A percentile compares a stretch with the other conserved stretches of the same genome.
phyloP scores from a whole-genome alignment of 768 basidiomycete genomes.

The Serendipita sp. region DNA sequence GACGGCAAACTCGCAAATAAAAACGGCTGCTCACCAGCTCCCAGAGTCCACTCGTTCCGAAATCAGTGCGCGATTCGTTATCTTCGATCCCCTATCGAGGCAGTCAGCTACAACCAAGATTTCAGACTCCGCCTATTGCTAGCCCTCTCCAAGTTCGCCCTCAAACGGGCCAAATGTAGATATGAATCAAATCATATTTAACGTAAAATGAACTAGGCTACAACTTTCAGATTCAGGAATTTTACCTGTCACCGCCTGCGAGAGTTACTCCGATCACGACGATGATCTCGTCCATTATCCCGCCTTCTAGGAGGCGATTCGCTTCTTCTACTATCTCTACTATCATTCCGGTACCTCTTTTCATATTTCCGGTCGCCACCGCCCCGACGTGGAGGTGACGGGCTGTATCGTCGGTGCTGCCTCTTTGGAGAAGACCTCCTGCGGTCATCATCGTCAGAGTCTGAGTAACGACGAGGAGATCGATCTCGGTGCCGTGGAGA shows the following conservation, averaged over 20 bases:
- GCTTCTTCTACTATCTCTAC: neutral
- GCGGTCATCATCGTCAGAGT: neutral
- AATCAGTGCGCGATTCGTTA: no score
- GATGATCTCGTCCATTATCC: neutral
- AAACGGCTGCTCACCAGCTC: neutral
- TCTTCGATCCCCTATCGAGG: no score
- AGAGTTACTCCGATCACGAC: neutral
- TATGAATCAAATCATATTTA: no score
- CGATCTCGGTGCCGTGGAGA: slow-evolving; percentile 8
- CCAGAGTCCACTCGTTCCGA: neutral
- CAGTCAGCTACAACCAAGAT: no score
- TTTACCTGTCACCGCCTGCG: neutral
- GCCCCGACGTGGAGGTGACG: slow-evolving; percentile 5
- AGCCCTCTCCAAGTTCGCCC: no score
- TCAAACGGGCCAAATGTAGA: no score
- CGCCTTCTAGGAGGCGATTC: neutral
- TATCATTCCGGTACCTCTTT: neutral
- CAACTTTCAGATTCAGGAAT: no score
- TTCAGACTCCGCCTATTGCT: no score
- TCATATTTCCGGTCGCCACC: neutral
- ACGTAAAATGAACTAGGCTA: no score
- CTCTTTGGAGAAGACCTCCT: neutral
- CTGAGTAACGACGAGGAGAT: slow-evolving; percentile 14
- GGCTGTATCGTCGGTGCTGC: neutral
- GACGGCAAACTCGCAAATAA: neutral